Evolutionary conservation across 176 grass and related monocot genomes (phyloP), one percentile per base, ranked within the genome.

Genomic region (Bothriochloa decipiens): DNA sequence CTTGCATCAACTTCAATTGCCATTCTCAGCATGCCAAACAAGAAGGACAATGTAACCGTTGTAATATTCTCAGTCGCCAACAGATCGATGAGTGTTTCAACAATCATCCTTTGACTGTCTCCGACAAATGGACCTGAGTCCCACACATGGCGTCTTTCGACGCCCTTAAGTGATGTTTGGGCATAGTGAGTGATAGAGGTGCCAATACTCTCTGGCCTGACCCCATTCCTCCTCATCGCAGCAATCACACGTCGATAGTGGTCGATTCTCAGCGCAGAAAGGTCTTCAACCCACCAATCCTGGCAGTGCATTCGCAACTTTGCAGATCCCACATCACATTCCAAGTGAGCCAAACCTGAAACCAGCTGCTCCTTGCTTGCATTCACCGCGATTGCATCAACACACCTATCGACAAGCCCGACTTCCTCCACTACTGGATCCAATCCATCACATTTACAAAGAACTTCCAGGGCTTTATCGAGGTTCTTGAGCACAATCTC

Each of bases 11-110:
- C 85, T 81, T 98, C 92, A 16, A 98, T 92, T 18, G 91, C 91
- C 92, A 95, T 92, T 62, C 95, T 93, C 65, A 98, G 75, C 91
- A 98, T 98, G n/a, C 95, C 95, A 26, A 98, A 98, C 29, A 98
- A 53, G 88, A 98, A 98, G 1, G 92, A 91, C 17, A 95, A 40
- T 14, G 95, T 88, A 68, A 98, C 85, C 0, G 88, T 69, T 16
- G 92, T 91, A 67, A 98, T 87, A 58, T 98, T 93, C 32, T 98
- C 95, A 7, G 87, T 91, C 11, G 90, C 87, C 80, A 98, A 55
- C 39, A 98, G 77, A 70, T 87, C 83, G 0, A 98, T 88, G 3
- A 98, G 92, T 17, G 89, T 84, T 79, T 95, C 95, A 9, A 98
- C 79, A 25, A 91, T 81, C 70, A 86, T 37, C 64, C 87, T 90